Base-by-base conservation (phyloP, 1,284 basidiomycete species). In the Cutaneotrichosporon sp. region DNA sequence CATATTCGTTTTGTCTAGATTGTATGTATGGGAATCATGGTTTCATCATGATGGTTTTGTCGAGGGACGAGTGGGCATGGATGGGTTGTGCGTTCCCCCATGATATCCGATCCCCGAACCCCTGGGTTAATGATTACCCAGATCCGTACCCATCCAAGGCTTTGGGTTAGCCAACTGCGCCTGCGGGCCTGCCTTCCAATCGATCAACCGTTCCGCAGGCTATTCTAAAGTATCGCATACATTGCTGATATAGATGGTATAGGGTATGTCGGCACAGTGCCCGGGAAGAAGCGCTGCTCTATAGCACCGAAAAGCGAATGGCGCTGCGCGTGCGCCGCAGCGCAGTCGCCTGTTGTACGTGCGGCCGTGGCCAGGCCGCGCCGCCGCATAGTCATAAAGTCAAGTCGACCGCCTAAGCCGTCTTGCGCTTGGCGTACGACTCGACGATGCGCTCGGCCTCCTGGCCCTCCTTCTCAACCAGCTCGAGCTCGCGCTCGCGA, bases 401-500 rank as follows among this genome's bases (percentile, higher is more conserved):
- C 26, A 11, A 50, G 14, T 16, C 18, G 21, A 22, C 13, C 51
- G 31, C 31, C 51, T 58, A 58, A 11, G 40, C 42, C 42, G 40
- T 53, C 61, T 66, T 66, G 42, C 30, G 22, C 64, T 69, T 69
- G 53, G 40, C 65, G 63, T 69, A 66, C 14, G 52, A 53, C 51
- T 56, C 63, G 52, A 83, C 84, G 11, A 87, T 87, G 69, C 86
- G 85, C 81, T 92, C 91, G 4, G 89, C 90, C 58, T 81, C 82
- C 36, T 87, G 75, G 56, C 91, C 91, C 79, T 91, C 90, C 42
- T 82, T 82, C 79, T 91, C 90, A 85, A 76, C 71, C 58, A 89
- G 68, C 50, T 75, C 77, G 47, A 72, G 68, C 66, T 79, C 86
- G 47, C 84, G 84, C 73, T 84, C 82, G 67, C 82, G 73, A 53